These are phyloP conservation scores for Microdochium paspali DNA, from an alignment of 2,329 filamentous ascomycete genomes.

Conservation along the genomic window DNA sequence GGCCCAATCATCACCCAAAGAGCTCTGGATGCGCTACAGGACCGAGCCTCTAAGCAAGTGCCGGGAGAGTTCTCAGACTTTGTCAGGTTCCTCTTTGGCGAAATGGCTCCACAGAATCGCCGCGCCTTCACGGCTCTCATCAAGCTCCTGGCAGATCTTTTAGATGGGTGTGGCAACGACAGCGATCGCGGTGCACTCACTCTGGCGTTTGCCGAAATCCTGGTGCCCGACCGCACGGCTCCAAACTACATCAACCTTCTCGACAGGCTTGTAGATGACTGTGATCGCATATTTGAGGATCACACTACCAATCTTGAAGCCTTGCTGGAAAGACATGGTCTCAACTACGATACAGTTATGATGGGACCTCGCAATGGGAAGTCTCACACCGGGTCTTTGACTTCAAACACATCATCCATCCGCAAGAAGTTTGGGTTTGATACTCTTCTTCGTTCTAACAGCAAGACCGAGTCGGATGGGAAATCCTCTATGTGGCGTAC, in stretches of 20 bases:
- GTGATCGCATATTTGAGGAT: conserved; percentile 78
- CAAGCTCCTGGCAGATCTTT: conserved; percentile 75
- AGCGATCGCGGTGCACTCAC: conserved; percentile 83
- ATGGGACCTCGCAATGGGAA: conserved; percentile 49
- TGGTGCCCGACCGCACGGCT: conserved; percentile 68
- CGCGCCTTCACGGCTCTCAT: conserved; percentile 77
- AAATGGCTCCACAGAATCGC: conserved; percentile 60
- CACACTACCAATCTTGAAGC: conserved; percentile 1
- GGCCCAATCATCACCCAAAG: conserved; percentile 70
- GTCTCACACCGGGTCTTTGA: conserved; percentile 63
- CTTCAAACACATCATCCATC: conserved; percentile 79
- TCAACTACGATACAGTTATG: conserved; percentile 47
- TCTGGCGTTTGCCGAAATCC: conserved; percentile 76
- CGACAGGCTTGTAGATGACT: conserved; percentile 82
- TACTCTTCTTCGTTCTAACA: conserved; percentile 66
- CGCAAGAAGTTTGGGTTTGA: conserved; percentile 78
- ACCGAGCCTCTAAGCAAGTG: conserved; percentile 53
- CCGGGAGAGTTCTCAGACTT: conserved; percentile 66
- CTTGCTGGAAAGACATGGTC: background rate
- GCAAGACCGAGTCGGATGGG: conserved; percentile 60
- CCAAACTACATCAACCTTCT: conserved; percentile 81
- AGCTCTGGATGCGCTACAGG: conserved; percentile 66
- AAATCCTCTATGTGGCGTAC: conserved; percentile 75
- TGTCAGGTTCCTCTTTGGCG: conserved; percentile 52
- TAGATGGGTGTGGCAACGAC: conserved; percentile 86